Conservation (phyloP, 2,329 filamentous ascomycete genomes). For the Penicillium sclerotiorum region DNA sequence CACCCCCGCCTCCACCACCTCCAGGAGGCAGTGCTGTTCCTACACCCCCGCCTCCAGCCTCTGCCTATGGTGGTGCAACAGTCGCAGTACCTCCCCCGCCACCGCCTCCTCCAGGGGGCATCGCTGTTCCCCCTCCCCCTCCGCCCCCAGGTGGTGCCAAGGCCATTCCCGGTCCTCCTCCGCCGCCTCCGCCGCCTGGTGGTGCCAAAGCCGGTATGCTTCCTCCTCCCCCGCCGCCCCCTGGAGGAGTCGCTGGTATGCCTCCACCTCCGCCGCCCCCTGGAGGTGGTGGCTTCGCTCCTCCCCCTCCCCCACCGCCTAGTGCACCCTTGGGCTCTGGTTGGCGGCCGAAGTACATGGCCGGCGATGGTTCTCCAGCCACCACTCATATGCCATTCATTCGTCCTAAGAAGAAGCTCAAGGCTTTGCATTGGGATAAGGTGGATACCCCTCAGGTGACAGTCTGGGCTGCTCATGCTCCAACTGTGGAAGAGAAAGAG, state of each 20-base stretch:
- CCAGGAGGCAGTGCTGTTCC: conserved; percentile 49
- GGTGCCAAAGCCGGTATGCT: conserved; percentile 43
- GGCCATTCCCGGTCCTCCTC: conserved; percentile 49
- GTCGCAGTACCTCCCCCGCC: conserved; percentile 44
- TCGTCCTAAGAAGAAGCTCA: conserved; percentile 89
- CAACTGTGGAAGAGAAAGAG: conserved; percentile 85
- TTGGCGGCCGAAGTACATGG: conserved; percentile 71
- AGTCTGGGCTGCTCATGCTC: conserved; percentile 85
- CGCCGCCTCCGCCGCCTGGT: conserved; percentile 45
- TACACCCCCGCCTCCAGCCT: conserved; percentile 45
- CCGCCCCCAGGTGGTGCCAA: conserved; percentile 37
- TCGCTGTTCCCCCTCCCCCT: conserved; percentile 33
- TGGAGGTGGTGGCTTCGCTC: conserved; percentile 44
- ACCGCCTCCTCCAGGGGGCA: conserved; percentile 52
- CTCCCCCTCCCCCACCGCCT: conserved; percentile 67
- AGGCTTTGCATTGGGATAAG: conserved; percentile 99
- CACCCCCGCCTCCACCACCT: conserved; percentile 46
- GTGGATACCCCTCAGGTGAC: conserved; percentile 89
- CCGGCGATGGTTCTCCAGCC: conserved; percentile 60
- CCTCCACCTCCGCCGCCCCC: conserved; percentile 47
- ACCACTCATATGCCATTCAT: conserved; percentile 75
- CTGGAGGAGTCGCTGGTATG: conserved; percentile 35
- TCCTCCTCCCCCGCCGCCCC: conserved; percentile 50
- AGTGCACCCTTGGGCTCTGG: conserved; percentile 60
- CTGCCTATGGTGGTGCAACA: conserved; percentile 47